A percentile compares a stretch with the other conserved stretches of the same genome.
Conservation (phyloP, 352 stramenopile genomes). For the Pythium coloratum region DNA sequence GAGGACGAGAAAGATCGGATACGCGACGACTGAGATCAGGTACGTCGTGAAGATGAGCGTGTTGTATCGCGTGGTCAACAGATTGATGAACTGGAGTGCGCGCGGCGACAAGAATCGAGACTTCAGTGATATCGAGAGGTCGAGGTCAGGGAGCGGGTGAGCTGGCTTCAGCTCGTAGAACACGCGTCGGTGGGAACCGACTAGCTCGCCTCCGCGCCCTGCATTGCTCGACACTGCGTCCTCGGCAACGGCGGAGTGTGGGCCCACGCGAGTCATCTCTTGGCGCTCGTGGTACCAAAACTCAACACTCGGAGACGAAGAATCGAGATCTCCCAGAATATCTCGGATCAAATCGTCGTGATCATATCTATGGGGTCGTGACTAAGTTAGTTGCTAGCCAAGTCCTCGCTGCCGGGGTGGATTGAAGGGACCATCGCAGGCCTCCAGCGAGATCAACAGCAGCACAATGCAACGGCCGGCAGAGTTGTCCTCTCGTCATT, state of each 20-base stretch:
- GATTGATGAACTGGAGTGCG: slow-evolving; percentile 4
- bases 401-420: too few species aligned
- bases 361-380: too few species aligned
- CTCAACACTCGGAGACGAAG: neutral
- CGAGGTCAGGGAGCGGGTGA: slow-evolving; percentile 1
- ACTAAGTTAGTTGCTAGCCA: too few species aligned
- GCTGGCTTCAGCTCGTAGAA: neutral
- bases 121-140: slow-evolving; percentile 7
- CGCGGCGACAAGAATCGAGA: slow-evolving; percentile 1
- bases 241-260: neutral
- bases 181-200: too few species aligned
- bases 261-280: neutral
- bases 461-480: too few species aligned
- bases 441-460: too few species aligned
- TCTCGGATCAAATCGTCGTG: too few species aligned
- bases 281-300: neutral
- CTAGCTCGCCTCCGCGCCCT: neutral
- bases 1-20: slow-evolving; percentile 2
- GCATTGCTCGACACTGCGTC: neutral
- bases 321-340: neutral
- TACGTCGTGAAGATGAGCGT: slow-evolving; percentile 38
- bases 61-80: neutral
- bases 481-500: too few species aligned
- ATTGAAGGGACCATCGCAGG: too few species aligned
- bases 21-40: neutral